Percentiles rank a stretch among this genome's conserved stretches.
Conservation (phyloP, 73 alveolate genomes). For the Uronychia setigera region DNA sequence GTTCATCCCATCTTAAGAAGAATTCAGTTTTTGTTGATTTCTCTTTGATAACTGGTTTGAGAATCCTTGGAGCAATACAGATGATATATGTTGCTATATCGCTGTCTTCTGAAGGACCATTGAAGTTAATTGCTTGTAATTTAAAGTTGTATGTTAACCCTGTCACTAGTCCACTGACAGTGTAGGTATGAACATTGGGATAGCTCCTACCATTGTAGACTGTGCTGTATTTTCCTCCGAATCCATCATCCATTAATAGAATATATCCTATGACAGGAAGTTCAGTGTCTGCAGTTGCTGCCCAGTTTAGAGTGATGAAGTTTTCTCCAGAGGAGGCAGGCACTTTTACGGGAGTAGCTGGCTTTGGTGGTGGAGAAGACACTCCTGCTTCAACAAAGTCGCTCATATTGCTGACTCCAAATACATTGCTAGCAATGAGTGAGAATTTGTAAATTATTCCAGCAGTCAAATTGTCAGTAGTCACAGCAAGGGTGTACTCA, state of each 20-base stretch:
- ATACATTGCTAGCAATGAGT: slow-evolving; percentile 40
- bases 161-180: slow-evolving; percentile 43
- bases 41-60: slow-evolving; percentile 29
- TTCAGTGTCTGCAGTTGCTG: slow-evolving; percentile 42
- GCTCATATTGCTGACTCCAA: slow-evolving; percentile 49
- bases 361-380: slow-evolving; percentile 55
- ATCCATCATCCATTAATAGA: slow-evolving; percentile 68
- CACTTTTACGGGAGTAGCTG: slow-evolving; percentile 33
- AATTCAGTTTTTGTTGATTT: slow-evolving; percentile 27
- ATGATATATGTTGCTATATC: slow-evolving; percentile 18
- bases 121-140: slow-evolving; percentile 53
- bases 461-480: slow-evolving; percentile 35
- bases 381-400: slow-evolving; percentile 68
- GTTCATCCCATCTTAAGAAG: slow-evolving; percentile 47
- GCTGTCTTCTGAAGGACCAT: slow-evolving; percentile 45
- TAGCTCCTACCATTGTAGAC: slow-evolving; percentile 64
- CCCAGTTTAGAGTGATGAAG: slow-evolving; percentile 52
- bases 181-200: slow-evolving; percentile 59
- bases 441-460: slow-evolving; percentile 61
- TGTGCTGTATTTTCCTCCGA: slow-evolving; percentile 43
- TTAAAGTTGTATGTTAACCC: slow-evolving; percentile 53
- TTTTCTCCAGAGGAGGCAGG: slow-evolving; percentile 23
- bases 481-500: background rate
- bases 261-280: slow-evolving; percentile 66
- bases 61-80: slow-evolving; percentile 47